A percentile compares a stretch with the other conserved stretches of the same genome.
phyloP scores from a whole-genome alignment of 2,329 filamentous ascomycete genomes.

The Coleophoma cylindrospora region DNA sequence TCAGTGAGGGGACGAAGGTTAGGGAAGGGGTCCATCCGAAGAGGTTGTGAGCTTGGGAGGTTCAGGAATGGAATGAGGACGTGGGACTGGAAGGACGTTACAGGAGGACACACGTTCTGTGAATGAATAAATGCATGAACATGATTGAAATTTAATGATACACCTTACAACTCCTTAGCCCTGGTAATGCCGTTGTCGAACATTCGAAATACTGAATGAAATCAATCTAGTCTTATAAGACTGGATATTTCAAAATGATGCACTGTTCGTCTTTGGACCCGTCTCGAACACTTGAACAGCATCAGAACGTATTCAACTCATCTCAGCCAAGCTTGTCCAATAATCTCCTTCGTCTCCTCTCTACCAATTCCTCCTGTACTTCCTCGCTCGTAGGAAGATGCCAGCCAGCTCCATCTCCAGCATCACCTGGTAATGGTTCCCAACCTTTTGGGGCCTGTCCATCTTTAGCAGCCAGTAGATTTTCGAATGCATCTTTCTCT shows the following conservation, averaged over 20 bases:
- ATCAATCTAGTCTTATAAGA: no score
- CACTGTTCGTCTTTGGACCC: no score
- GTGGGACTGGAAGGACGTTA: no score
- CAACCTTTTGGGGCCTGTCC: slow-evolving; percentile 63
- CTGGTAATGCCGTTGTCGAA: no score
- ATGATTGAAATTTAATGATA: no score
- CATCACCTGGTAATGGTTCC: slow-evolving; percentile 83
- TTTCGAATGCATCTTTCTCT: slow-evolving; percentile 75
- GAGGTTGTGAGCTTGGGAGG: not conserved
- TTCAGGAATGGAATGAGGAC: no score
- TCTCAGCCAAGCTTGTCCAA: slow-evolving; percentile 60
- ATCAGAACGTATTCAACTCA: not conserved
- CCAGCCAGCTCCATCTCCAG: slow-evolving; percentile 79
- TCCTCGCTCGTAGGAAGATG: slow-evolving; percentile 80
- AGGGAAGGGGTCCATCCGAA: slow-evolving; percentile 11
- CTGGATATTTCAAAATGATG: no score
- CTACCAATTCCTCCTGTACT: slow-evolving; percentile 90
- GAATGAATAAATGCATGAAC: no score
- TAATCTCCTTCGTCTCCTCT: slow-evolving; percentile 75
- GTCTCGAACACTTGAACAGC: no score
- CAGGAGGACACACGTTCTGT: no score
- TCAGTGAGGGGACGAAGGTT: slow-evolving; percentile 13
- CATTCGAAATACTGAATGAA: no score
- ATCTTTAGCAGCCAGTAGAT: slow-evolving; percentile 53
- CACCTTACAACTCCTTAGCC: no score